A percentile compares a stretch with the other conserved stretches of the same genome.
Conservation (phyloP, 1,284 basidiomycete species). For the Sphaerobolus stellatus region DNA sequence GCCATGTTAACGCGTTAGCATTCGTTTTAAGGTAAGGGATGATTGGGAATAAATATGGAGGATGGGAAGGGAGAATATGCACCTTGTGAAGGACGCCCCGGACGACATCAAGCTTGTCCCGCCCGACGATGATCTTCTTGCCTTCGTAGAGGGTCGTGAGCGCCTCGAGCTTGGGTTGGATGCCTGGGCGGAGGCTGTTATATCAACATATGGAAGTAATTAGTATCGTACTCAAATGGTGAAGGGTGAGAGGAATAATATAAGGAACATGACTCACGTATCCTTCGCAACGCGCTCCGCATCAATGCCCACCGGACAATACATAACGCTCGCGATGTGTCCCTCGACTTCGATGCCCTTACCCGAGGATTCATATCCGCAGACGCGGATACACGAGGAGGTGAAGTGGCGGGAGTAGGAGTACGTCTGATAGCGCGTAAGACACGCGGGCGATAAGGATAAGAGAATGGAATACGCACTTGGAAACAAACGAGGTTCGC, state of each 20-base stretch:
- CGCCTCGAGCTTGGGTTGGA: constrained; percentile 86
- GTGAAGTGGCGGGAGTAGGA: constrained; percentile 96
- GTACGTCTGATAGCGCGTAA: constrained; percentile 67
- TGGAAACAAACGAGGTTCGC: constrained; percentile 97
- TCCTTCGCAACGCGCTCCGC: constrained; percentile 86
- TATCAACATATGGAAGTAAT: constrained; percentile 3
- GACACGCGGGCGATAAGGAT: background rate
- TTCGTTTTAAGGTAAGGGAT: no score
- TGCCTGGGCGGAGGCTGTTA: constrained; percentile 68
- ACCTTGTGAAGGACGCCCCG: constrained; percentile 98
- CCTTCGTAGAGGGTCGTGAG: constrained; percentile 86
- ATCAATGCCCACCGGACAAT: constrained; percentile 98
- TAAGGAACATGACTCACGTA: constrained; percentile 46
- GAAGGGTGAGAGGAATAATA: constrained; percentile 6
- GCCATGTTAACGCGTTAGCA: no score
- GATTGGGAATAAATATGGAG: constrained; percentile 1
- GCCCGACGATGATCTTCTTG: constrained; percentile 98
- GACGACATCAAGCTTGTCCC: constrained; percentile 98
- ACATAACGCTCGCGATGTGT: constrained; percentile 80
- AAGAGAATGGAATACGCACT: constrained; percentile 30
- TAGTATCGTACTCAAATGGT: no score
- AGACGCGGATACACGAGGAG: constrained; percentile 93
- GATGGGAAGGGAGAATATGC: constrained; percentile 8
- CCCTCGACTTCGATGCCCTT: constrained; percentile 89
- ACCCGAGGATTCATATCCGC: constrained; percentile 87